phyloP scores from a whole-genome alignment of 2,329 filamentous ascomycete genomes.

The Iodosphaeria phyllophila region DNA sequence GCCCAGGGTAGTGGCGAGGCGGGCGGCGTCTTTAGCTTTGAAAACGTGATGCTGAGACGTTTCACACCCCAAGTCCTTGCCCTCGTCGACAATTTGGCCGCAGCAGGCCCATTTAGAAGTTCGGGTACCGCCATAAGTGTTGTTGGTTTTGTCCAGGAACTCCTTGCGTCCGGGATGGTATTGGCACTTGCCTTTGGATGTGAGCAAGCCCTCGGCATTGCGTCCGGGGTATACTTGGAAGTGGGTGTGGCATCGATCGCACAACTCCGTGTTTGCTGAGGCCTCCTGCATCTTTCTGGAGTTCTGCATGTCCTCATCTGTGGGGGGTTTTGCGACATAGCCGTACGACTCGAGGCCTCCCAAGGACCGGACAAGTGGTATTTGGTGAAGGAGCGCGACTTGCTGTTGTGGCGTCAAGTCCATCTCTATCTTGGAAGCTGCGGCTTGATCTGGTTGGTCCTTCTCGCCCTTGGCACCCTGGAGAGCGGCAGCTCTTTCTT shows the following conservation, averaged over 20 bases:
- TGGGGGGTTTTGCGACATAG: constrained; percentile 55
- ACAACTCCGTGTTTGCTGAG: constrained; percentile 66
- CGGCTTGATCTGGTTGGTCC: constrained; percentile 16
- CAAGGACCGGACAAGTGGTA: no score
- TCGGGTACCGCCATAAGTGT: constrained; percentile 35
- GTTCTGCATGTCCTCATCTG: constrained; percentile 42
- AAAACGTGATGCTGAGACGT: constrained; percentile 64
- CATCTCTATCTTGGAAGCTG: constrained; percentile 41
- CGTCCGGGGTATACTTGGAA: constrained; percentile 89
- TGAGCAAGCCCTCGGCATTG: constrained; percentile 56
- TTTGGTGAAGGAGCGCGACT: constrained; percentile 38
- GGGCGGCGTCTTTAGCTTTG: constrained; percentile 58
- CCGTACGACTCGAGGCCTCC: no score
- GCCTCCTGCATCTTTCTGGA: constrained; percentile 46
- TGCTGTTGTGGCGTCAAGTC: constrained; percentile 53
- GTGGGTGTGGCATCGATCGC: constrained; percentile 67
- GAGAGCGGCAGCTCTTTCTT: constrained; percentile 24
- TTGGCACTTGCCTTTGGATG: constrained; percentile 58
- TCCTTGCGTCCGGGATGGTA: constrained; percentile 64
- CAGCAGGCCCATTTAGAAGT: constrained; percentile 59
- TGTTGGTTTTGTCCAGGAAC: constrained; percentile 34
- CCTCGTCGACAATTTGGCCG: constrained; percentile 51
- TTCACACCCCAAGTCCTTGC: constrained; percentile 58
- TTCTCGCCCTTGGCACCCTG: constrained; percentile 14
- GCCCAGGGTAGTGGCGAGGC: constrained; percentile 61